Evolutionary conservation across 306 rosid genomes (phyloP).

Genomic region (Fragaria nilgerrensis): DNA sequence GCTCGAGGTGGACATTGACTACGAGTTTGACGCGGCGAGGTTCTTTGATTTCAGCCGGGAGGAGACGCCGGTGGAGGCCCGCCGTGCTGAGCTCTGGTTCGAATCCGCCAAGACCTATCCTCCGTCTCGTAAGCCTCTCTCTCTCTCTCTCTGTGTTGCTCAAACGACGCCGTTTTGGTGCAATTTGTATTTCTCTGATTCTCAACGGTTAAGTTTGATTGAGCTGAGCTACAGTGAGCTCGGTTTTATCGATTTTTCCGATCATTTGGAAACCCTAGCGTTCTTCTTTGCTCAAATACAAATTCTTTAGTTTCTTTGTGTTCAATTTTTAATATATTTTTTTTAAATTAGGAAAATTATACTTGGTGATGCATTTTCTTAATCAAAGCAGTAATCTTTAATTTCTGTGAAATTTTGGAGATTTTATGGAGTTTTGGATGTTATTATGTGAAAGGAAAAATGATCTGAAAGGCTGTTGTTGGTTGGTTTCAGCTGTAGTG

Average conservation of each 20-base stretch:
- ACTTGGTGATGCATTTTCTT: neutral
- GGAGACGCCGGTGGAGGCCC: constrained; percentile 47
- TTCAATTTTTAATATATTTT: neutral
- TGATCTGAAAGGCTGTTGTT: neutral
- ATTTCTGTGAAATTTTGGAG: neutral
- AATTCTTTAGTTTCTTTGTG: neutral
- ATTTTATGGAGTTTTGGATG: neutral
- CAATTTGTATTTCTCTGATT: neutral
- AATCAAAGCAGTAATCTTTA: neutral
- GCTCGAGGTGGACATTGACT: constrained; percentile 49
- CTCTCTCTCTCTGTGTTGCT: neutral
- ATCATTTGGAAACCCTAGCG: constrained; percentile 2
- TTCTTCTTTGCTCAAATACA: neutral
- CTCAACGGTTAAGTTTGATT: neutral
- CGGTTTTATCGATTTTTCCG: neutral
- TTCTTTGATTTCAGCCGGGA: constrained; percentile 46
- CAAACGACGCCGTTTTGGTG: neutral
- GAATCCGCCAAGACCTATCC: constrained; percentile 46
- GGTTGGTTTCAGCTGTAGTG: constrained; percentile 41
- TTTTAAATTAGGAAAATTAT: neutral
- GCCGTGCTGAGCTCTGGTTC: constrained; percentile 56
- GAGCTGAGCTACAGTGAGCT: neutral
- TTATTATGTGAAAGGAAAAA: neutral
- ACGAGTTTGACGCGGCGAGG: constrained; percentile 51
- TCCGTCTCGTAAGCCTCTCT: constrained; percentile 55